Conservation (phyloP, 306 rosid genomes). For the Acacia acuminata region DNA sequence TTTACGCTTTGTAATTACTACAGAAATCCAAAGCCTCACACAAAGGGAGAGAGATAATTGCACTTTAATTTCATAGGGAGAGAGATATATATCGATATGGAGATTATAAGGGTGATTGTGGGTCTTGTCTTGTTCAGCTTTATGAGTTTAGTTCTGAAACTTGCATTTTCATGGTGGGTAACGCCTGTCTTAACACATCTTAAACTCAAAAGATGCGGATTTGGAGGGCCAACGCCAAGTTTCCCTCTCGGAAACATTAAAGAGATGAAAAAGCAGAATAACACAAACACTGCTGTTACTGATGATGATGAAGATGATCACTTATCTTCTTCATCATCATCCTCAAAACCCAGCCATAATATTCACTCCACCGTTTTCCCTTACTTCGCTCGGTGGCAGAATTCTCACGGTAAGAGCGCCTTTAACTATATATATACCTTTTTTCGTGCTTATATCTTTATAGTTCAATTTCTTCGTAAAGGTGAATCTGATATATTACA, state of each 20-base stretch:
- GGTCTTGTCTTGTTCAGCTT: background rate
- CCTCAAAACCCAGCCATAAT: constrained; percentile 42
- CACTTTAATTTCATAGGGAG: background rate
- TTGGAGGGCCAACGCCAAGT: constrained; percentile 59
- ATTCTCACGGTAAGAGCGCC: constrained; percentile 48
- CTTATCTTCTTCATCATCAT: background rate
- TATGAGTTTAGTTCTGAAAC: constrained; percentile 11
- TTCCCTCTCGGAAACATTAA: constrained; percentile 61
- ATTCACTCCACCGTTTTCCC: constrained; percentile 60
- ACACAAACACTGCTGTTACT: background rate
- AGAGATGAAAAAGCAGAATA: constrained; percentile 48
- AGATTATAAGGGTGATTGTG: background rate
- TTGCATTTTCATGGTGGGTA: constrained; percentile 47
- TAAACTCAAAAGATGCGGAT: constrained; percentile 55
- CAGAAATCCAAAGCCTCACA: background rate
- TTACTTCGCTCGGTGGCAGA: constrained; percentile 61
- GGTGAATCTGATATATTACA: too few species aligned
- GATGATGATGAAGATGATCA: background rate
- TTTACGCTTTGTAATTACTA: background rate
- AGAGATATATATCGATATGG: constrained; percentile 22
- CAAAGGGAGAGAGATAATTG: background rate
- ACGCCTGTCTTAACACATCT: constrained; percentile 36
- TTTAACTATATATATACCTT: background rate
- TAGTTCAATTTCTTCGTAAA: too few species aligned
- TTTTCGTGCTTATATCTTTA: too few species aligned